Percentiles rank a stretch among this genome's conserved stretches.
These are phyloP conservation scores for Mucor ambiguus DNA, from an alignment of 371 early-diverging fungal species.

Conservation along the genomic window DNA sequence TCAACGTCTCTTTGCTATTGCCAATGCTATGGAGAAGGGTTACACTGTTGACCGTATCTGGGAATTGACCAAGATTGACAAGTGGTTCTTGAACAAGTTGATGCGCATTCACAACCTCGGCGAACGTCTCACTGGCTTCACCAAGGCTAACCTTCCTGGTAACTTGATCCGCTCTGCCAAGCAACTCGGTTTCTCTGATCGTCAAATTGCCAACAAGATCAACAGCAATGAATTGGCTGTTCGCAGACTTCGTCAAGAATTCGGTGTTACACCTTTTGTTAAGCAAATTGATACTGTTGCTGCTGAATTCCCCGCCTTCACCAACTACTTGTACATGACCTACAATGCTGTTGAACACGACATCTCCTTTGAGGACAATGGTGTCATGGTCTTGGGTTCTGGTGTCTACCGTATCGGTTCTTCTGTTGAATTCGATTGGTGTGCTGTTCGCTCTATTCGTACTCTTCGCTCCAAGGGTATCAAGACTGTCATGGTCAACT, in stretches of 20 bases:
- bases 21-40: constrained; percentile 82
- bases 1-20: constrained; percentile 90
- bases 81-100: constrained; percentile 95
- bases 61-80: constrained; percentile 89
- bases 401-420: constrained; percentile 98
- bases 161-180: constrained; percentile 75
- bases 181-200: constrained; percentile 93
- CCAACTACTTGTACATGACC: constrained; percentile 96
- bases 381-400: constrained; percentile 93
- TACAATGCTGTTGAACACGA: constrained; percentile 93
- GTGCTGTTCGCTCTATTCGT: constrained; percentile 91
- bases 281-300: constrained; percentile 98
- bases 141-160: constrained; percentile 56
- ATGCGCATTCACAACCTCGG: constrained; percentile 66
- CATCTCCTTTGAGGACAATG: constrained; percentile 83
- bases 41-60: constrained; percentile 88
- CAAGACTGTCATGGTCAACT: constrained; percentile 96
- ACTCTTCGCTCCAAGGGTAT: constrained; percentile 78
- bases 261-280: constrained; percentile 86
- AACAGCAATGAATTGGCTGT: constrained; percentile 89
- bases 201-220: constrained; percentile 74
- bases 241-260: constrained; percentile 77
- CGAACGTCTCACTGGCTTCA: constrained; percentile 48
- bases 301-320: constrained; percentile 94
- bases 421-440: constrained; percentile 98